phyloP scores from a whole-genome alignment of 169 alveolate species.

The Plasmodium ovale region DNA sequence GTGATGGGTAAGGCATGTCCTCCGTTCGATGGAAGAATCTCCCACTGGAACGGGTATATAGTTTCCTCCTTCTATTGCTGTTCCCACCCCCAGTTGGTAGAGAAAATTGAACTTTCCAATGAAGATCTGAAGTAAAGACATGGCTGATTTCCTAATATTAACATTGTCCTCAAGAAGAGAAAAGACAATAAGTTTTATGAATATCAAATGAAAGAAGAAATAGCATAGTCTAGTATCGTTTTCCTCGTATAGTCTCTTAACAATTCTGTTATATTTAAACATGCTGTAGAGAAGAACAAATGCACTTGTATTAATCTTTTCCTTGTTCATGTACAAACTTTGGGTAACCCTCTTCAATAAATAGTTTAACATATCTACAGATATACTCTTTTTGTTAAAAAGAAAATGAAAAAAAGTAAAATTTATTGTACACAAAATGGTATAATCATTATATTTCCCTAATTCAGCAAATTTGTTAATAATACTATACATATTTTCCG shows the following conservation, averaged over 20 bases:
- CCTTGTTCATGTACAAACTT: conserved; percentile 40
- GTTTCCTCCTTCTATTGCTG: not conserved
- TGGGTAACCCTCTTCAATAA: conserved; percentile 10
- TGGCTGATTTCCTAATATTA: conserved; percentile 65
- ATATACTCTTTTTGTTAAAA: conserved; percentile 22
- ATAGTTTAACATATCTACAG: conserved; percentile 22
- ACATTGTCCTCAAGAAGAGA: conserved; percentile 65
- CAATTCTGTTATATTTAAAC: conserved; percentile 44
- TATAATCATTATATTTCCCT: conserved; percentile 51
- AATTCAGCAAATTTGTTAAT: conserved; percentile 27
- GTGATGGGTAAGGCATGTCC: not conserved
- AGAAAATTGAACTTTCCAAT: conserved; percentile 67
- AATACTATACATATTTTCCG: not conserved
- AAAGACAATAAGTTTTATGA: conserved; percentile 31
- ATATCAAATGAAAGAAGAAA: conserved; percentile 55
- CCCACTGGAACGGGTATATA: not conserved
- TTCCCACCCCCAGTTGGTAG: not conserved
- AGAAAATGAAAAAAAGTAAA: conserved; percentile 63
- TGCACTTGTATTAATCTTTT: conserved; percentile 31
- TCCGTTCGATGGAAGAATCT: not conserved
- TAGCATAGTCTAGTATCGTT: not conserved
- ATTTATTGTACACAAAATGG: conserved; percentile 32
- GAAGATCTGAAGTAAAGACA: conserved; percentile 45
- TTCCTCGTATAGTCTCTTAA: conserved; percentile 17
- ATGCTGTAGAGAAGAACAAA: conserved; percentile 65